These are phyloP conservation scores for Verticillium zaregamsianum DNA, from an alignment of 2,329 filamentous ascomycete genomes.

Conservation along the genomic window DNA sequence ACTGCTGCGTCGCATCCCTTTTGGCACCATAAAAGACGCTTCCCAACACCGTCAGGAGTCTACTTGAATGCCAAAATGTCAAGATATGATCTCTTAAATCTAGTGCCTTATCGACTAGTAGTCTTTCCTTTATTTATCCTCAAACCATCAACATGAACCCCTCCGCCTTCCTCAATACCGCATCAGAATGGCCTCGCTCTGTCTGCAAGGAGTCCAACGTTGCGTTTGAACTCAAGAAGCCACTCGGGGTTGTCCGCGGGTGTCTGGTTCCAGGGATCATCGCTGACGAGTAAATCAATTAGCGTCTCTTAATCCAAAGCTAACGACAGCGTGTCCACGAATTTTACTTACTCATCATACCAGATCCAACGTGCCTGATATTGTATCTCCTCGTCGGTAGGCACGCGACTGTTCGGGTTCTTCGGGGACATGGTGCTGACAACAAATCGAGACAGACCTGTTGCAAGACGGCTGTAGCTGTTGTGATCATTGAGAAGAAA, in stretches of 20 bases:
- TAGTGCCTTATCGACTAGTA: too few relatives aligned
- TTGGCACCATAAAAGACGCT: too few relatives aligned
- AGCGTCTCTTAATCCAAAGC: too few relatives aligned
- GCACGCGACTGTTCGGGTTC: constrained; percentile 22
- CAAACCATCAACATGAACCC: too few relatives aligned
- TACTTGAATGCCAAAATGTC: too few relatives aligned
- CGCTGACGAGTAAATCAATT: neutral
- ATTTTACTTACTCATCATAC: constrained; percentile 19
- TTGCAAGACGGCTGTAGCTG: constrained; percentile 17
- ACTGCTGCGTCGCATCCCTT: too few relatives aligned
- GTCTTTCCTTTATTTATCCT: too few relatives aligned
- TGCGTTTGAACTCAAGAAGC: constrained; percentile 7
- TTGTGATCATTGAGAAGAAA: constrained; percentile 19
- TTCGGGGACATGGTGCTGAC: constrained; percentile 24
- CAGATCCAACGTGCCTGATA: constrained; percentile 27
- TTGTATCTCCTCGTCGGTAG: constrained; percentile 30
- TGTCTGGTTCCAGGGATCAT: constrained; percentile 13
- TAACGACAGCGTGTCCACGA: neutral
- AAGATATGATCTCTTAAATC: too few relatives aligned
- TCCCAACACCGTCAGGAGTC: too few relatives aligned
- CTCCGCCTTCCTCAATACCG: too few relatives aligned
- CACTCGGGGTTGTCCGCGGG: constrained; percentile 9
- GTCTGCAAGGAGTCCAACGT: constrained; percentile 1
- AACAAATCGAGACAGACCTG: constrained; percentile 18
- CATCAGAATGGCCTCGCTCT: too few relatives aligned